Evolutionary conservation across 805 yeast species (phyloP), one percentile per base, ranked within the genome.

Genomic region (Starmera pachycereana): DNA sequence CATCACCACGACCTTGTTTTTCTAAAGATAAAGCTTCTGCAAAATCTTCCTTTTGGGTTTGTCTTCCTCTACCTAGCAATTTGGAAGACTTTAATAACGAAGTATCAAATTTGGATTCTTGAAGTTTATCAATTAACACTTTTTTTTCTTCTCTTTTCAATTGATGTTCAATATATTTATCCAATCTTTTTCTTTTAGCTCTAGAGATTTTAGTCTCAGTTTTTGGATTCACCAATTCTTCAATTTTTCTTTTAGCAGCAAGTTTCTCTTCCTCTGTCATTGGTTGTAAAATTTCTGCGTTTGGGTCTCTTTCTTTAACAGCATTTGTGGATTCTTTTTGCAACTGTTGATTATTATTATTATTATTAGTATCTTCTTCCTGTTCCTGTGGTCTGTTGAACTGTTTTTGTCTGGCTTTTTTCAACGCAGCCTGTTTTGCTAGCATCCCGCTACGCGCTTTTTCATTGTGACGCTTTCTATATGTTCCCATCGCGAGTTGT

Each of bases 161-260:
- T 57, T 88, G 96, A 61, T 85, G 95, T 43, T 88, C 95, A 32
- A 90, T 87, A 59, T 87, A 90, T 60, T 90, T 90, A 45, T 90
- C 97, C 35, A 90, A 63, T 42, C 97, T 65, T 63, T 83, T 76
- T 73, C 68, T 69, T 65, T 90, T 82, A 37, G 81, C 72, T 37
- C 76, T 66, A 1, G 89, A 77, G 31, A 84, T 60, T 53, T 87
- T 87, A 12, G 78, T 54, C 43, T 85, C 90, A 40, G 72, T 66
- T 40, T 70, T 71, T 35, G 85, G 80, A 25, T 69, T 59, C 41
- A 82, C 65, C 8, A 78, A 59, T 25, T 75, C 71, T 43, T 78
- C 75, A 36, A 89, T 54, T 46, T 73, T 74, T 38, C 90, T 62
- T 56, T 84, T 85, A 46, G 83, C 71, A 35, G 71, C 73, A 28